Percentiles rank a stretch among this genome's conserved stretches.
Evolutionary conservation across 2,329 filamentous ascomycete species (phyloP).

Genomic region (Blastomyces gilchristii): DNA sequence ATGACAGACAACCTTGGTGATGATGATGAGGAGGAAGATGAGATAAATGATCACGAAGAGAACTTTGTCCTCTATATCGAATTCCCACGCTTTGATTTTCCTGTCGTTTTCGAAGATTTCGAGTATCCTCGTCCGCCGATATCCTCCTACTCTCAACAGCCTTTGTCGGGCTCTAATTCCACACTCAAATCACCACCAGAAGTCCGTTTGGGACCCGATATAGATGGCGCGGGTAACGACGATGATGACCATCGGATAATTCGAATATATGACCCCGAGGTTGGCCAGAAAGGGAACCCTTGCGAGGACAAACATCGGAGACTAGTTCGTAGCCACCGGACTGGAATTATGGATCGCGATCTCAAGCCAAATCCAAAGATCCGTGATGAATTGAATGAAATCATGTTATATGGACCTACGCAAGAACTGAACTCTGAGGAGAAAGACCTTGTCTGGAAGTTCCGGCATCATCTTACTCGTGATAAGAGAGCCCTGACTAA

Average conservation of each 20-base stretch:
- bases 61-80: conserved; percentile 82
- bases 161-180: conserved; percentile 55
- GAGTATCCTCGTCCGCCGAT: conserved; percentile 81
- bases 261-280: conserved; percentile 85
- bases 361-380: conserved; percentile 93
- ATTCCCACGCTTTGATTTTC: conserved; percentile 88
- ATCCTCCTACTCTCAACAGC: conserved; percentile 59
- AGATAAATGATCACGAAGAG: conserved; percentile 38
- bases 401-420: conserved; percentile 87
- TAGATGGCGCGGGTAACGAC: conserved; percentile 54
- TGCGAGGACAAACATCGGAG: conserved; percentile 90
- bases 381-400: conserved; percentile 80
- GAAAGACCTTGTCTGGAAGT: conserved; percentile 95
- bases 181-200: conserved; percentile 72
- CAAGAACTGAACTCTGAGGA: conserved; percentile 81
- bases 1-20: conserved; percentile 15
- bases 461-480: conserved; percentile 82
- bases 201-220: conserved; percentile 82
- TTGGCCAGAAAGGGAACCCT: conserved; percentile 80
- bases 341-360: conserved; percentile 89
- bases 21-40: conserved; percentile 24
- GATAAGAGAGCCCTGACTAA: conserved; percentile 92
- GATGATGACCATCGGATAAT: conserved; percentile 52
- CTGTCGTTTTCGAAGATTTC: conserved; percentile 86
- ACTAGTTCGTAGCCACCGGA: conserved; percentile 81